Evolutionary conservation across 345 rosid genomes (phyloP).

Genomic region (Syzygium oleosum): DNA sequence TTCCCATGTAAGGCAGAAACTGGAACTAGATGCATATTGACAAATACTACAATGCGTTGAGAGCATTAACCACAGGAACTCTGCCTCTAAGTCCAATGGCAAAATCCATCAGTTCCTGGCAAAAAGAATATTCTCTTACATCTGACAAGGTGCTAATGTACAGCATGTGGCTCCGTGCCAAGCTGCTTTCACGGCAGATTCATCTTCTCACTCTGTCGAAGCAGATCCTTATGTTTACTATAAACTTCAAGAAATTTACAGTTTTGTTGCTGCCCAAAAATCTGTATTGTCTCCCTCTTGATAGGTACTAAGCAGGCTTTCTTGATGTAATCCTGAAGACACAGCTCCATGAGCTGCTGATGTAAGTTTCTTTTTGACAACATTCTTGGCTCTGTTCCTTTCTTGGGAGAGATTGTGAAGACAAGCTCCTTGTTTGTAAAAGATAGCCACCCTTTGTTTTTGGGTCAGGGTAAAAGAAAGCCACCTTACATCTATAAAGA

Average conservation of each 20-base stretch:
- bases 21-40: not conserved
- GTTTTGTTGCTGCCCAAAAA: not conserved
- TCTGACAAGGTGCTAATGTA: not conserved
- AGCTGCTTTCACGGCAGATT: not conserved
- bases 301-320: not conserved
- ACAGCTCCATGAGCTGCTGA: not conserved
- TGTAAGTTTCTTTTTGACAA: not conserved
- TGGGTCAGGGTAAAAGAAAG: not conserved
- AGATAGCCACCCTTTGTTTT: not conserved
- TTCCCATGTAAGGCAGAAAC: not conserved
- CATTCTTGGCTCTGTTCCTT: not conserved
- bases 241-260: not conserved
- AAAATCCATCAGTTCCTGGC: not conserved
- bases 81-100: not conserved
- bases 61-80: not conserved
- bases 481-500: not conserved
- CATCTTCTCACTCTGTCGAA: not conserved
- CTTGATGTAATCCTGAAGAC: not conserved
- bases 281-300: not conserved
- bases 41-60: not conserved
- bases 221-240: not conserved
- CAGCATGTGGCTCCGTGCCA: not conserved
- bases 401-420: not conserved
- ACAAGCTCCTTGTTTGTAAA: not conserved
- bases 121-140: not conserved